Base-by-base conservation (phyloP, 1,139 yeast genomes). In the Protomyces arabidopsidicola region DNA sequence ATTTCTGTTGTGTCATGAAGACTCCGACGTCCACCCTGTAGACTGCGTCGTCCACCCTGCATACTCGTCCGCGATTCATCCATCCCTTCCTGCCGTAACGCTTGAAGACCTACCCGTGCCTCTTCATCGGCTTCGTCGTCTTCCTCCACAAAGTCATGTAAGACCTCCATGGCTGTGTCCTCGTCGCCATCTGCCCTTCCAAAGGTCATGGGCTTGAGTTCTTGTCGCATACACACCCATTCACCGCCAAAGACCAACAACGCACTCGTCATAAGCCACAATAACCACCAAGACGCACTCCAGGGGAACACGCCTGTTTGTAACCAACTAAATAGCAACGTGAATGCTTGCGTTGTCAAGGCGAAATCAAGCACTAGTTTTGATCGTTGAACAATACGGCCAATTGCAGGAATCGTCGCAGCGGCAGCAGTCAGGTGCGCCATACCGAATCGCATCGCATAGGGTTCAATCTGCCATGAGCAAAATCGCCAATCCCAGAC, bases 381-480 rank as follows among this genome's bases (percentile, higher is more conserved):
- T n/a, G 65, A 48, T 6, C 65, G 57, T 35, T 56, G 51, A 6
- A 63, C 48, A 16, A 60, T 39, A 6, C 45, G 35, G n/a, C 53
- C 55, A 16, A 60, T 27, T 36, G 59, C 36, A 16, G 57, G 56
- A 18, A 63, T 51, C 10, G 45, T 53, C 36, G 50, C 27, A 31
- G 27, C 22, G 20, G 53, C 55, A 9, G 63, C 35, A 12, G 53
- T 10, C 18, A 39, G 51, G 14, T 58, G 62, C 20, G 53, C 62
- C 18, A 61, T 20, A 20, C 45, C 42, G 16, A 55, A 36, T 12
- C 45, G 48, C 5, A 42, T 27, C 36, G 53, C 42, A 2, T 50
- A 55, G 24, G 45, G 64, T 69, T 27, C 64, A 42, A 60, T 27
- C 20, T 57, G 60, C 63, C 56, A 70, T 70, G 48, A 59, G 52